Conservation (phyloP, 2,329 filamentous ascomycete species). For the Phaeophleospora eucalypticola region DNA sequence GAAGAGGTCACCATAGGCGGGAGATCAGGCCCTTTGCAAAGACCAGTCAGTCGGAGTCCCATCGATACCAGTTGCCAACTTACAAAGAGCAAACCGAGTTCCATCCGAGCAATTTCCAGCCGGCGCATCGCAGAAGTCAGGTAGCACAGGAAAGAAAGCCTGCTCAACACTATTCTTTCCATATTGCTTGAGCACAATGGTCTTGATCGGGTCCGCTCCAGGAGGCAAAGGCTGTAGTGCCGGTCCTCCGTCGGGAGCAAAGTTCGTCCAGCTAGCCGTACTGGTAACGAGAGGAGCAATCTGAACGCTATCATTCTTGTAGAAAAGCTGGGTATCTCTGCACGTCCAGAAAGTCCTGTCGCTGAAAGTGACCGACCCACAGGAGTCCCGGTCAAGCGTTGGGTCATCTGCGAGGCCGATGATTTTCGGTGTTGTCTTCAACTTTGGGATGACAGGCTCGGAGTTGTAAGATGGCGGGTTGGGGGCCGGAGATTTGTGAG, state of each 20-base stretch:
- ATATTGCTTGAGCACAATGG: constrained; percentile 21
- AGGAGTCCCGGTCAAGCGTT: constrained; percentile 24
- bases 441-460: too few species aligned
- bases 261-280: constrained; percentile 21
- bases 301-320: constrained; percentile 5
- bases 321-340: constrained; percentile 18
- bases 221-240: constrained; percentile 5
- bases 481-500: too few species aligned
- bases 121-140: constrained; percentile 20
- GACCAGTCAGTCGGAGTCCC: too few species aligned
- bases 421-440: too few species aligned
- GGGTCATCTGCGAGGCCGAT: constrained; percentile 21
- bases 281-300: constrained; percentile 19
- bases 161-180: constrained; percentile 9
- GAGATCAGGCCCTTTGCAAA: constrained; percentile 21
- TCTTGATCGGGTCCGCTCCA: constrained; percentile 19
- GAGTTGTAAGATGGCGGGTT: too few species aligned
- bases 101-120: too few species aligned
- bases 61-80: too few species aligned
- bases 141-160: constrained; percentile 20
- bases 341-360: constrained; percentile 25
- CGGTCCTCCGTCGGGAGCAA: constrained; percentile 9
- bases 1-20: constrained; percentile 17
- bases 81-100: constrained; percentile 22
- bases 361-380: constrained; percentile 17